A percentile compares a stretch with the other conserved stretches of the same genome.
phyloP scores from a whole-genome alignment of 1,284 basidiomycete genomes.

The Polyporus tsugae region DNA sequence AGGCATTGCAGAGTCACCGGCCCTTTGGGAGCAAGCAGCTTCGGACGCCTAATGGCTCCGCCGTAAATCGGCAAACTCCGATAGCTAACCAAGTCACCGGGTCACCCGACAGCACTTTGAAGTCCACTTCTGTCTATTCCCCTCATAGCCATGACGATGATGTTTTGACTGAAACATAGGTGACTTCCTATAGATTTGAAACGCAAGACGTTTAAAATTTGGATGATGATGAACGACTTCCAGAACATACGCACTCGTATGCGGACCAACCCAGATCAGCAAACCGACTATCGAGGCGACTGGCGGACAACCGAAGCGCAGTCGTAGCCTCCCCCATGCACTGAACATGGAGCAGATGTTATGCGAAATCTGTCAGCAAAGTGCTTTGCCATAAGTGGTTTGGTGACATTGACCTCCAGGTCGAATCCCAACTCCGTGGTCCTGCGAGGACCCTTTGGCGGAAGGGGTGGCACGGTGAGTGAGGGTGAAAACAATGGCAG shows the following conservation, averaged over 20 bases:
- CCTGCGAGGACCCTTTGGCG: no score
- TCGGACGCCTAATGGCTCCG: no score
- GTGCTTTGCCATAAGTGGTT: neutral
- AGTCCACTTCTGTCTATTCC: no score
- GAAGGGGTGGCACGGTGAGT: neutral
- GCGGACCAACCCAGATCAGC: neutral
- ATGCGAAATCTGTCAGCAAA: neutral
- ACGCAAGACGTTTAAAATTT: no score
- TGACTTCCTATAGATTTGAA: no score
- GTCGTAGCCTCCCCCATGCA: neutral
- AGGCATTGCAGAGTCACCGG: no score
- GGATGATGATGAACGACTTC: neutral
- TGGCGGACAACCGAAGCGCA: neutral
- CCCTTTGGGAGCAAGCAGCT: no score
- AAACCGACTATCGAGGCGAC: neutral
- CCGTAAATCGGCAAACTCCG: no score
- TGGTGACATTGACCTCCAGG: neutral
- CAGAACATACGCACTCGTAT: neutral
- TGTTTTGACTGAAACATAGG: no score
- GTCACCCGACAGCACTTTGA: no score
- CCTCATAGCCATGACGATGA: no score
- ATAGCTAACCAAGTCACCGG: no score
- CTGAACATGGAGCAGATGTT: neutral
- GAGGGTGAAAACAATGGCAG: neutral
- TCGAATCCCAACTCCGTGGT: neutral